A percentile compares a stretch with the other conserved stretches of the same genome.
phyloP scores from a whole-genome alignment of 2,329 filamentous ascomycete species.

The Alternaria sp. region DNA sequence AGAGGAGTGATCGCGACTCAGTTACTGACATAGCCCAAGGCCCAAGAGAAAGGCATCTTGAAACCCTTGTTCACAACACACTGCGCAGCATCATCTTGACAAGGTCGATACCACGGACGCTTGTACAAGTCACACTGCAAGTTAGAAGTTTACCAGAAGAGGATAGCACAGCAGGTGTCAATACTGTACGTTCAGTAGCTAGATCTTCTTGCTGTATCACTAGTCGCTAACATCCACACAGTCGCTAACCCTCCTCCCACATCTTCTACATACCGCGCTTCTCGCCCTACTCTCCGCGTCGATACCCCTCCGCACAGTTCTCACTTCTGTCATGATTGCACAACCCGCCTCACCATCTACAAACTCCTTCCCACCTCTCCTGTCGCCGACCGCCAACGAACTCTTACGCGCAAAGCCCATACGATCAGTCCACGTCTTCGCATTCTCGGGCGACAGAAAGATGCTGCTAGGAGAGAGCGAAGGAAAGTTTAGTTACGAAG shows the following conservation, averaged over 20 bases:
- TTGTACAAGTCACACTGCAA: conserved; percentile 85
- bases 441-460: conserved; percentile 72
- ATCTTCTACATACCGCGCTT: conserved; percentile 82
- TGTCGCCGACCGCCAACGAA: conserved; percentile 67
- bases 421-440: conserved; percentile 85
- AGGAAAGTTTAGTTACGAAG: conserved; percentile 75
- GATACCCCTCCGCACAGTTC: conserved; percentile 78
- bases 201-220: not conserved
- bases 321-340: conserved; percentile 83
- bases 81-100: conserved; percentile 78
- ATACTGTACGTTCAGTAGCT: conserved; percentile 59
- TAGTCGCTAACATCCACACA: conserved; percentile 55
- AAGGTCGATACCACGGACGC: conserved; percentile 76
- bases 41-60: conserved; percentile 73
- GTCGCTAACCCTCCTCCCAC: conserved; percentile 82
- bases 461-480: conserved; percentile 83
- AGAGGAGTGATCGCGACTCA: not conserved
- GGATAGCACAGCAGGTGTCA: conserved; percentile 68
- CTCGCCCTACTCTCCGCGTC: conserved; percentile 84
- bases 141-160: conserved; percentile 74
- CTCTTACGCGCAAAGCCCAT: conserved; percentile 72
- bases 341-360: conserved; percentile 76
- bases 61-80: conserved; percentile 75
- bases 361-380: conserved; percentile 53
- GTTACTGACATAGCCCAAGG: conserved; percentile 33